These are phyloP conservation scores for Sistotremastrum suecicum DNA, from an alignment of 768 basidiomycete species.

Conservation along the genomic window DNA sequence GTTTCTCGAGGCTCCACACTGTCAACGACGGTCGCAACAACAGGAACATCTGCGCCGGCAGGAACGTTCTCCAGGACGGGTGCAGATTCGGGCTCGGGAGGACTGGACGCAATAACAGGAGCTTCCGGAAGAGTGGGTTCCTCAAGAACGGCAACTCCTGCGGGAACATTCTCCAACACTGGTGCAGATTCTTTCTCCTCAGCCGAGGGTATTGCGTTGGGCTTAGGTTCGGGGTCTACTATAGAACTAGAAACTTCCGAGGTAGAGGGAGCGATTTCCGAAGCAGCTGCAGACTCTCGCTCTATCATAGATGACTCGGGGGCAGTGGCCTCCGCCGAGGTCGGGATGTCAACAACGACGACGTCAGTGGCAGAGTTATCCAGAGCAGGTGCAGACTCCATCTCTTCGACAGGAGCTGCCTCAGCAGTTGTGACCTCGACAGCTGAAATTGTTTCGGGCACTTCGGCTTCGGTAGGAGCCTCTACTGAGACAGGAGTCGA, in stretches of 20 bases:
- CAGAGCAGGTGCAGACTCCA: slow-evolving; percentile 5
- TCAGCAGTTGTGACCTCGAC: slow-evolving; percentile 5
- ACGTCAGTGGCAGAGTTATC: neutral
- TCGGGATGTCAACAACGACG: neutral
- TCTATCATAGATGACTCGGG: slow-evolving; percentile 7
- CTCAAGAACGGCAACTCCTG: slow-evolving; percentile 1
- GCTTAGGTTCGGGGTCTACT: neutral
- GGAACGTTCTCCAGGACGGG: neutral
- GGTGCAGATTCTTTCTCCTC: slow-evolving; percentile 2
- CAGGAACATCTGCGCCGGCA: neutral
- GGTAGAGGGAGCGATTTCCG: neutral
- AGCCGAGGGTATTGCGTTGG: neutral
- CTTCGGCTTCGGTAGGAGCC: slow-evolving; percentile 1
- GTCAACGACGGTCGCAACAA: neutral
- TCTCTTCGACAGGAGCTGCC: slow-evolving; percentile 8
- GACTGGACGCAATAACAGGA: neutral
- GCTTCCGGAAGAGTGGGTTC: neutral
- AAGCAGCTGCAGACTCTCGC: slow-evolving; percentile 1
- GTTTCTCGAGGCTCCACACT: neutral
- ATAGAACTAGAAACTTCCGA: slow-evolving; percentile 6
- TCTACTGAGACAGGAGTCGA: slow-evolving; percentile 3
- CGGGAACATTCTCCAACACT: neutral
- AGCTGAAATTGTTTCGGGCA: neutral
- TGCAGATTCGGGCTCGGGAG: neutral
- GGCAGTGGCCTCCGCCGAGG: slow-evolving; percentile 4